Base-by-base conservation (phyloP, 306 rosid genomes). In the Malus fusca region DNA sequence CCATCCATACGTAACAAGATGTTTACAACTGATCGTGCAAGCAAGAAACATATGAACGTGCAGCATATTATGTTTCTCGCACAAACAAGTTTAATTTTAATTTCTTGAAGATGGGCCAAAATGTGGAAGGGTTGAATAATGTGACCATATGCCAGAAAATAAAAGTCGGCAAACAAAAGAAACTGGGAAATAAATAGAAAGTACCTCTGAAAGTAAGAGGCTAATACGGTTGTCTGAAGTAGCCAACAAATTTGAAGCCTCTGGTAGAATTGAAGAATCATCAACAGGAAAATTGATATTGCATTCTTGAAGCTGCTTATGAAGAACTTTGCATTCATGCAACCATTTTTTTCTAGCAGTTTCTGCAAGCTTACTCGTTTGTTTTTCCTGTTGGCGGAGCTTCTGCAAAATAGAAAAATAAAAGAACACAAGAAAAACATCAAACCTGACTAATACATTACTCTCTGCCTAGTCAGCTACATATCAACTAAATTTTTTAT, bases 201-300 rank as follows among this genome's bases (percentile, higher is more conserved):
- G 77, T 90, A 95, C 97, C 98, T 92, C 90, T 33, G 83, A 80
- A 71, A 87, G 87, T 48, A 95, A 88, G 76, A 79, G 28, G 81
- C 84, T 83, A 42, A 90, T 86, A 83, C 62, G 95, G 61, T 83
- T 90, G 74, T 95, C 96, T 72, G 96, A 84, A 66, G 79, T 68
- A 25, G 87, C 79, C 84, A 94, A 81, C 81, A 86, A 78, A 74
- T 86, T 76, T 52, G 85, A 82, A 78, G 91, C 83, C 71, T 85
- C 87, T 35, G 75, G 67, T 28, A 77, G 77, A 44, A 91, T 82
- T 26, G 97, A 91, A 72, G 53, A 77, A 17, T 80, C 86, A 19
- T 82, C 87, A 11, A 75, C 31, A 26, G 85, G 84, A 78, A 88
- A 81, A 80, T 69, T 74, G 77, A 77, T 85, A 81, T 77, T 83